Base-by-base conservation (phyloP, 352 stramenopile genomes). In the Saprolegnia diclina region DNA sequence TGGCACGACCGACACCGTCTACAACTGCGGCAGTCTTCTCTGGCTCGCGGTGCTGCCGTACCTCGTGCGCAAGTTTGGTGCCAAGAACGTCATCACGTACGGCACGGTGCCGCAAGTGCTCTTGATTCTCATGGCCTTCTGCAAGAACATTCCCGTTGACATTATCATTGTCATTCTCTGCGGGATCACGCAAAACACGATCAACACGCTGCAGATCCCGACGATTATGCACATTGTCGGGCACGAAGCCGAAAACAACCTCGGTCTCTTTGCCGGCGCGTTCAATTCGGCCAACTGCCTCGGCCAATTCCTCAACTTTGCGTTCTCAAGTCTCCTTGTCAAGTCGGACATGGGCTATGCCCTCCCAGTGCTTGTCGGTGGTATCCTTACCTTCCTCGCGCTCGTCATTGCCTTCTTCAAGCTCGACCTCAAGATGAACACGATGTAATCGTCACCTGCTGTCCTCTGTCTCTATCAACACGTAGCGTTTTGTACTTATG, bases 271-370 rank as follows among this genome's bases (percentile, higher is more conserved):
- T 56, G 80, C 89, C 13, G 82, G 83, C 3, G 83, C 83, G 5
- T 76, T 90, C 35, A 90, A 90, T 73, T 90, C 84, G 48, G 79
- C 84, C 55, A 92, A 89, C 71, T 90, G 82, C 71, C 37, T 87
- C 7, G 81, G 82, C 16, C 84, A 92, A 38, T 57, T 92, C 45
- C 74, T 92, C 48, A 92, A 92, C 71, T 90, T 90, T 54, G 64
- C 79, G 22, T 67, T 89, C 29, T 79, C 78, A 2, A 72, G 81
- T 40, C 77, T 72, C 14, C 67, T 92, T 1, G 81, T 90, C 26
- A 75, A 89, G 45, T 88, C 80, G 1, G 76, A 78, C 46, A 69
- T 90, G 21, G 82, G 80, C 0, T 89, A 89, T 56, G 74, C 74
- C 4, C 67, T 90, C 2, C 82, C 82, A 22, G 78, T 92, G 21